A percentile compares a stretch with the other conserved stretches of the same genome.
phyloP scores from a whole-genome alignment of 2,329 filamentous ascomycete species.

The Ascochyta koolunga region DNA sequence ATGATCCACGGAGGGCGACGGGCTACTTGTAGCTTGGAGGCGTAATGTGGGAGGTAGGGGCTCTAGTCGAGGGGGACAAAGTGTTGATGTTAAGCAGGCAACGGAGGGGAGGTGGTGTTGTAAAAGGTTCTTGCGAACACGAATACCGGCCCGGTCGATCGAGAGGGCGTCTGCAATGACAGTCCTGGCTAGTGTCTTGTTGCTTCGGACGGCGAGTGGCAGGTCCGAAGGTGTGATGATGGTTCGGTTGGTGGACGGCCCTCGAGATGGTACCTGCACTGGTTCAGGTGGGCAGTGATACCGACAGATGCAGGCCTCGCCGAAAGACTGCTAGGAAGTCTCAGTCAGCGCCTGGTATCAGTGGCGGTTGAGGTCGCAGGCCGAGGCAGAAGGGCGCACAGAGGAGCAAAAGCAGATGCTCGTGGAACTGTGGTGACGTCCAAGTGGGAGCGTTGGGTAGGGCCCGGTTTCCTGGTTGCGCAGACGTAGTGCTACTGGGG shows the following conservation, averaged over 20 bases:
- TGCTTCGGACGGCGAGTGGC: conserved; percentile 38
- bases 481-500: conserved; percentile 53
- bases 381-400: conserved; percentile 49
- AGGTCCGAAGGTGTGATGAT: conserved; percentile 35
- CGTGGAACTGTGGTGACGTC: conserved; percentile 46
- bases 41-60: conserved; percentile 35
- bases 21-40: conserved; percentile 37
- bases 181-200: conserved; percentile 38
- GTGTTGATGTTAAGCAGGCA: conserved; percentile 41
- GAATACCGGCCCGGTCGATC: conserved; percentile 29
- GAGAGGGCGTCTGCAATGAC: conserved; percentile 38
- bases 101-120: conserved; percentile 39
- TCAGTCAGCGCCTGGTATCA: conserved; percentile 47
- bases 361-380: conserved; percentile 47
- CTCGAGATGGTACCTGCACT: conserved; percentile 47
- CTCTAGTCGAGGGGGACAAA: conserved; percentile 42
- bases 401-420: conserved; percentile 45
- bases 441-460: conserved; percentile 46
- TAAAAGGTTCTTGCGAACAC: conserved; percentile 40
- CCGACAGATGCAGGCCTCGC: conserved; percentile 52
- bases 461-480: conserved; percentile 55
- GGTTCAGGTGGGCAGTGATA: conserved; percentile 46
- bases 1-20: conserved; percentile 58
- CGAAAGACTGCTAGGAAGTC: conserved; percentile 53
- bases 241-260: conserved; percentile 34